Evolutionary conservation across 108 stramenopile genomes (phyloP), one percentile per base, ranked within the genome.

Genomic region (Chaetoceros muelleri): DNA sequence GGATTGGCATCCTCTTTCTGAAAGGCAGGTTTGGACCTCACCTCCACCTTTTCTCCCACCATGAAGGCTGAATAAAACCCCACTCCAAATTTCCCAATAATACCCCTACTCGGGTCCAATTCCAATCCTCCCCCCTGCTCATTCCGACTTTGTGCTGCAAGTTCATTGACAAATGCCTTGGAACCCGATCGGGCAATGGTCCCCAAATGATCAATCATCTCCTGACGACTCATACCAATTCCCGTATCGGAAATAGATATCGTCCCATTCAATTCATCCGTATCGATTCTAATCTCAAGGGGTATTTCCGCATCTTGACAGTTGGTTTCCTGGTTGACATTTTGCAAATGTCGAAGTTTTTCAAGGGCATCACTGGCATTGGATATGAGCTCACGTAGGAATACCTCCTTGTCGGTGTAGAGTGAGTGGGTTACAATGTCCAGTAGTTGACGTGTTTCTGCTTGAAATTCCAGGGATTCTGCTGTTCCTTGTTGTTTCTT

Each of bases 391-490:
- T 99, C 99, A 27, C 99, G 77, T n/a, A 99, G 67, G 65, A 98
- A 99, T 1, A 99, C 93, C 58, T 98, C 95, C 72, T 93, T 93
- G 71, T 97, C 96, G 2, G 97, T 99, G 70, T 99, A 99, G 30
- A 99, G 75, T 1, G 96, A 96, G 72, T 99, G 85, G 3, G 96
- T 96, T 30, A 99, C 96, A 67, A 93, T 89, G 53, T 87, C 87
- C 34, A 90, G 65, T 0, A 90, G 58, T 47, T 85, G 87, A 22
- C 82, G 62, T 8, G 97, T 98, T 78, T 99, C 97, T 1, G 95
- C 93, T 63, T 96, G 90, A 60, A 98, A 98, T 63, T 81, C 85
- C 40, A 64, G 53, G 30, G 56, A 71, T 58, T 85, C 74, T 29
- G n/a, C n/a, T n/a, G n/a, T n/a, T n/a, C n/a, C n/a, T n/a, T n/a